Evolutionary conservation across 768 basidiomycete species (phyloP).

Genomic region (Tylopilus felleus): DNA sequence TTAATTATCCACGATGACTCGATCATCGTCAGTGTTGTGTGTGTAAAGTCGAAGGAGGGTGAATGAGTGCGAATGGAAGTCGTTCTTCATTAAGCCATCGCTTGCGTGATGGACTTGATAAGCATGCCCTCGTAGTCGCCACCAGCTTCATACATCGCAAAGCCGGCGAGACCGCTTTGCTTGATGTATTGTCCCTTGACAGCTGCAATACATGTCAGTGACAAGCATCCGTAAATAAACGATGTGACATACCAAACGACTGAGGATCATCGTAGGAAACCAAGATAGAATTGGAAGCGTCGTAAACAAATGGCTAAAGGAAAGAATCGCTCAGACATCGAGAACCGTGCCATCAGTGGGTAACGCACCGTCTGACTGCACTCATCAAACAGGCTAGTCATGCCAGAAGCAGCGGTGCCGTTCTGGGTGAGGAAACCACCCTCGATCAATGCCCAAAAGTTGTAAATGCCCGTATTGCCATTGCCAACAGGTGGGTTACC

Average conservation of each 20-base stretch:
- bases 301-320: constrained; percentile 64
- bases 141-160: constrained; percentile 44
- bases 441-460: constrained; percentile 61
- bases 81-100: constrained; percentile 19
- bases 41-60: constrained; percentile 10
- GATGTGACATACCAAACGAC: constrained; percentile 47
- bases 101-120: constrained; percentile 31
- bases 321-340: background rate
- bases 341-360: background rate
- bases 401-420: constrained; percentile 50
- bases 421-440: constrained; percentile 48
- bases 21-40: constrained; percentile 14
- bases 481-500: constrained; percentile 48
- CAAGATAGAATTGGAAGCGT: constrained; percentile 48
- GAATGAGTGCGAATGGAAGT: constrained; percentile 3
- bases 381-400: constrained; percentile 52
- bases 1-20: constrained; percentile 17
- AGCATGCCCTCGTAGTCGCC: constrained; percentile 40
- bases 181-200: constrained; percentile 43
- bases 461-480: constrained; percentile 49
- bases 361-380: constrained; percentile 72
- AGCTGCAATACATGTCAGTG: constrained; percentile 22
- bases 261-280: constrained; percentile 63
- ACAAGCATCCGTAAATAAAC: background rate
- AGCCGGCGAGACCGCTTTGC: constrained; percentile 35